A percentile compares a stretch with the other conserved stretches of the same genome.
These are phyloP conservation scores for Eleusine coracana DNA, from an alignment of 176 grass and related monocot species.

Conservation along the genomic window DNA sequence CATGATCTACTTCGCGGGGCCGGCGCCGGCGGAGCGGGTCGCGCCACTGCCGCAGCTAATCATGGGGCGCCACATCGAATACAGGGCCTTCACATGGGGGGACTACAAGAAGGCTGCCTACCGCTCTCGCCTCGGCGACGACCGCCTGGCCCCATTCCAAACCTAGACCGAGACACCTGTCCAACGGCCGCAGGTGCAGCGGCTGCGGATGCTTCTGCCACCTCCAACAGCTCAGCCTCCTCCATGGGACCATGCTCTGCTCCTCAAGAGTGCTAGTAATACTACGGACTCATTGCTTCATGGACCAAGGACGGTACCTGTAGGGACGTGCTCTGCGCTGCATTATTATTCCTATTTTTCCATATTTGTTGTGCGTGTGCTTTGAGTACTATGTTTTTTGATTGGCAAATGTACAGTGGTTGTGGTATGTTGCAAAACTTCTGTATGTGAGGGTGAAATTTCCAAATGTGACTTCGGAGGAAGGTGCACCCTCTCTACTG, in stretches of 20 bases:
- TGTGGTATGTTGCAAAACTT: not conserved
- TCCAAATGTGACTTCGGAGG: too few species aligned
- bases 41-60: constrained; percentile 68
- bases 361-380: too few species aligned
- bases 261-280: not conserved
- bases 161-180: not conserved
- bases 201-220: not conserved
- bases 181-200: not conserved
- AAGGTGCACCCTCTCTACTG: too few species aligned
- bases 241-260: too few species aligned
- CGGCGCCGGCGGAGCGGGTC: constrained; percentile 62
- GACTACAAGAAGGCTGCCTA: constrained; percentile 90
- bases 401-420: constrained; percentile 12
- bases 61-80: constrained; percentile 54
- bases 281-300: not conserved
- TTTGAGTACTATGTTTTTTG: not conserved
- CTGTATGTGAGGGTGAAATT: too few species aligned
- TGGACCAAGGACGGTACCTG: not conserved
- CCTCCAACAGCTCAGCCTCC: not conserved
- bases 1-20: constrained; percentile 86
- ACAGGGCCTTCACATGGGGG: constrained; percentile 85
- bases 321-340: not conserved
- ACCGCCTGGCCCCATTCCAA: constrained; percentile 73
- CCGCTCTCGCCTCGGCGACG: constrained; percentile 68
- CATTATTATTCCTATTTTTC: not conserved